Conservation (phyloP, 1,139 yeast genomes). For the Taiozyma sp. region DNA sequence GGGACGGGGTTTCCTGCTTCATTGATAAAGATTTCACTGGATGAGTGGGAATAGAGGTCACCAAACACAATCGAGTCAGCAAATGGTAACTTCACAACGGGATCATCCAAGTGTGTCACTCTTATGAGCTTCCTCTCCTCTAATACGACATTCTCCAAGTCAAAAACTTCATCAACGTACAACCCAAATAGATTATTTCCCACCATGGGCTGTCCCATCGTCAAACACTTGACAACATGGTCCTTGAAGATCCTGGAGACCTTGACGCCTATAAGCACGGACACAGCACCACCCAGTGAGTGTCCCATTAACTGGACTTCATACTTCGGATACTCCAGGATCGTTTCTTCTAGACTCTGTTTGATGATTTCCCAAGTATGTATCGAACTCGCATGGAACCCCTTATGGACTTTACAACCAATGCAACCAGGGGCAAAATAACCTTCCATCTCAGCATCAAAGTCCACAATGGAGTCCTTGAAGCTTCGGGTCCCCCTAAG, state of each 20-base stretch:
- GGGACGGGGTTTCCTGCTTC: conserved; percentile 32
- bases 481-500: conserved; percentile 47
- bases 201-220: conserved; percentile 47
- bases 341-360: conserved; percentile 19
- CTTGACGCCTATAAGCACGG: conserved; percentile 36
- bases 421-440: conserved; percentile 26
- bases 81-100: conserved; percentile 41
- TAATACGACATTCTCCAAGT: conserved; percentile 4
- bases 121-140: conserved; percentile 32
- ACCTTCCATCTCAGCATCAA: conserved; percentile 34
- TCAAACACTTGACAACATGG: conserved; percentile 30
- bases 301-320: conserved; percentile 43
- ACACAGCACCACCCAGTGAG: conserved; percentile 49
- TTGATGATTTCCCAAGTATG: conserved; percentile 32
- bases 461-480: conserved; percentile 41
- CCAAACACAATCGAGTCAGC: conserved; percentile 19
- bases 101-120: conserved; percentile 42
- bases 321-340: conserved; percentile 23
- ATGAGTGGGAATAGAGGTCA: conserved; percentile 35
- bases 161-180: conserved; percentile 34
- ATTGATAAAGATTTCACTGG: conserved; percentile 44
- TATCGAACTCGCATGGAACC: conserved; percentile 36
- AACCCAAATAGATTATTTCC: conserved; percentile 39
- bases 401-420: conserved; percentile 43
- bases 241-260: conserved; percentile 32